These are phyloP conservation scores for Sporothrix globosa DNA, from an alignment of 2,329 filamentous ascomycete species.

Conservation along the genomic window DNA sequence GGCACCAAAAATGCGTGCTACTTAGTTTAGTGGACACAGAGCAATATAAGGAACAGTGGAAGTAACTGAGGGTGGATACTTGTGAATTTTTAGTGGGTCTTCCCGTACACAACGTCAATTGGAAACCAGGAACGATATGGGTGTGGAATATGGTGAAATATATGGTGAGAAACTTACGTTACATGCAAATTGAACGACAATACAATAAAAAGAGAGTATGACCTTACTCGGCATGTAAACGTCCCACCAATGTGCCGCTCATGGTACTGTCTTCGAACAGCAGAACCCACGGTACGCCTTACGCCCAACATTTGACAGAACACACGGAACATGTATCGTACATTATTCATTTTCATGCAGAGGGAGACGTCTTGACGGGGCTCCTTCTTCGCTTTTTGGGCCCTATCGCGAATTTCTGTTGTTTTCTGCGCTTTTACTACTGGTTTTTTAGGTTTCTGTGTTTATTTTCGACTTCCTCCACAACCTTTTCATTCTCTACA, in stretches of 20 bases:
- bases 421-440: not conserved
- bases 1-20: conserved; percentile 14
- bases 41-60: no score
- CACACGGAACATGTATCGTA: not conserved
- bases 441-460: not conserved
- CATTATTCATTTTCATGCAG: not conserved
- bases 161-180: not conserved
- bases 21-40: no score
- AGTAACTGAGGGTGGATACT: not conserved
- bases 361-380: not conserved
- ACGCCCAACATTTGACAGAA: not conserved
- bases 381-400: not conserved
- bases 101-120: conserved; percentile 5
- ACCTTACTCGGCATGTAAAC: not conserved
- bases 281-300: not conserved
- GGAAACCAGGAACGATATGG: not conserved
- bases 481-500: not conserved
- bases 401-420: not conserved
- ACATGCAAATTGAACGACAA: conserved; percentile 4
- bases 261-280: not conserved
- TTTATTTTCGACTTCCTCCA: not conserved
- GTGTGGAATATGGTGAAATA: not conserved
- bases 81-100: conserved; percentile 13
- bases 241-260: not conserved
- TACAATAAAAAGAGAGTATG: not conserved